Base-by-base conservation (phyloP, 805 yeast species). In the Metschnikowia continentalis region DNA sequence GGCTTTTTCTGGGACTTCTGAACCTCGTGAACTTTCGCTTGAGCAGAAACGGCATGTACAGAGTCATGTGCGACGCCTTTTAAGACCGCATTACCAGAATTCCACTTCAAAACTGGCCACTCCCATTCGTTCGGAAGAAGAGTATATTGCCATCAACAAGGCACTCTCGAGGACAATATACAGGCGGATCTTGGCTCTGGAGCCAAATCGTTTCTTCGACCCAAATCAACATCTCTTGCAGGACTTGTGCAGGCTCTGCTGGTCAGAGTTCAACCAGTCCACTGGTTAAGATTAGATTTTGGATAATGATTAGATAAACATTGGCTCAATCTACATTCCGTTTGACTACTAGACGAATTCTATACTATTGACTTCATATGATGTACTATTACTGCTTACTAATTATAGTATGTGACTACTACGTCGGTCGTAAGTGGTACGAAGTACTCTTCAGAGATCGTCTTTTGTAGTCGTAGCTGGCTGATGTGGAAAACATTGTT, bases 71-170 rank as follows among this genome's bases (percentile, higher is more conserved):
- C 68, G 89, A 38, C 70, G 75, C 17, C 72, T 69, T 17, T 61
- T 88, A 44, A 69, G 81, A 45, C 79, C 80, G 2, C 63, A 76
- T 26, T 82, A 80, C 59, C 64, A 69, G 15, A 36, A 40, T 4
- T 48, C 49, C 11, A 46, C 56, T 8, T 15, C 19, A 14, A 19
- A 23, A 11, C 32, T 15, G 19, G 15, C 37, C n/a, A 10, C 30
- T 4, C 38, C 35, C 14, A 71, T 72, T 13, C 56, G 51, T 4
- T 48, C 66, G 3, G 76, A 73, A 53, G 60, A 58, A 10, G 67
- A 66, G 46, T 88, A 83, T 61, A 84, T 89, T 3, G 64, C 63
- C 14, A 74, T 87, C 49, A 88, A 88, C 66, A 80, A 79, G 67
- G 68, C 67, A 3, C 82, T 86, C 5, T 84, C 91, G 13, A 72